Conservation (phyloP, 306 rosid genomes). For the Pterocarpus macrocarpus region DNA sequence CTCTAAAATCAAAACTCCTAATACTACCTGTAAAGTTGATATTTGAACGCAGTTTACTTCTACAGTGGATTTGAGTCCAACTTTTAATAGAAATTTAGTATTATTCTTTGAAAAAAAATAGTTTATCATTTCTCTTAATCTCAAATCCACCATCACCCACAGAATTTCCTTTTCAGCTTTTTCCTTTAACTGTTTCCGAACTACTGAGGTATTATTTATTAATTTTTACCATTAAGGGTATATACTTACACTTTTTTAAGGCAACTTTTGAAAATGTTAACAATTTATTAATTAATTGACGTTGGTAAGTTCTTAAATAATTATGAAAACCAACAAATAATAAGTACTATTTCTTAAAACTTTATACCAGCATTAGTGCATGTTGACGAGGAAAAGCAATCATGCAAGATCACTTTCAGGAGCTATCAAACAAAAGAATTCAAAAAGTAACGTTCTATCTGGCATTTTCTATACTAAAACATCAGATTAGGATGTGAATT, state of each 20-base stretch:
- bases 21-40: too few relatives aligned
- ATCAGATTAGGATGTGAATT: background rate
- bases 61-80: too few relatives aligned
- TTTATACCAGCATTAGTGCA: background rate
- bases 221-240: too few relatives aligned
- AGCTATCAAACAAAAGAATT: background rate
- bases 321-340: background rate
- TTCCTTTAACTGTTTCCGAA: too few relatives aligned
- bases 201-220: too few relatives aligned
- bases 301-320: background rate
- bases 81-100: too few relatives aligned
- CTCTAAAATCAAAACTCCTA: too few relatives aligned
- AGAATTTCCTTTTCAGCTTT: too few relatives aligned
- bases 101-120: too few relatives aligned
- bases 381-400: constrained; percentile 3
- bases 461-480: background rate
- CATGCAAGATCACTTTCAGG: background rate
- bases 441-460: background rate
- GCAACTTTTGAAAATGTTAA: background rate
- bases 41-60: too few relatives aligned
- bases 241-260: background rate
- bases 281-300: background rate
- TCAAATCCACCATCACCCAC: too few relatives aligned
- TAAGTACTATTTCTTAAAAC: background rate
- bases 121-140: too few relatives aligned